Conservation (phyloP, 192 early-diverging fungal species). For the Coemansia sp. region DNA sequence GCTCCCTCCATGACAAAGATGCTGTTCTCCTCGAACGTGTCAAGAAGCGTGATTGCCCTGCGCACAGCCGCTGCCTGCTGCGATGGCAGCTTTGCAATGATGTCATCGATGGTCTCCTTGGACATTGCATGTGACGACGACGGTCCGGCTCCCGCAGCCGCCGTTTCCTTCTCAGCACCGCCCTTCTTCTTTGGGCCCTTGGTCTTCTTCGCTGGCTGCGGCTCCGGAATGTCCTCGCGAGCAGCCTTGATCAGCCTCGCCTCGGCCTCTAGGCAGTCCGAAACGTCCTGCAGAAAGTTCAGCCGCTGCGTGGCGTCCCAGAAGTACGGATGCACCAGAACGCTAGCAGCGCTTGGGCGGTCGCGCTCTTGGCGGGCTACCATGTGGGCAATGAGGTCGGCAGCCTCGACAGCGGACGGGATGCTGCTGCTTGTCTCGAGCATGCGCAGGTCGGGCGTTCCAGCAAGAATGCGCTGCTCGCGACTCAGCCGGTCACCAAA, state of each 20-base stretch:
- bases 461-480: slow-evolving; percentile 87
- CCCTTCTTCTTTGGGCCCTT: slow-evolving; percentile 41
- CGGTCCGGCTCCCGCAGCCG: not conserved
- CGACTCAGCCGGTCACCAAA: slow-evolving; percentile 91
- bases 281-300: slow-evolving; percentile 91
- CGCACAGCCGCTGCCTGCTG: slow-evolving; percentile 49
- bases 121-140: slow-evolving; percentile 36
- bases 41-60: slow-evolving; percentile 44
- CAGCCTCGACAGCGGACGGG: slow-evolving; percentile 79
- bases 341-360: slow-evolving; percentile 75
- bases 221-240: slow-evolving; percentile 35
- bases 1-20: slow-evolving; percentile 48
- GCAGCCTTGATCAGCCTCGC: slow-evolving; percentile 57
- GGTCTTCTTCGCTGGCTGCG: slow-evolving; percentile 28
- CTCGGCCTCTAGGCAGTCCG: slow-evolving; percentile 93
- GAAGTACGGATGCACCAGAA: slow-evolving; percentile 94
- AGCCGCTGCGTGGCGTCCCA: slow-evolving; percentile 87
- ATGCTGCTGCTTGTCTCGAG: slow-evolving; percentile 64
- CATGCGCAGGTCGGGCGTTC: slow-evolving; percentile 69
- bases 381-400: slow-evolving; percentile 91
- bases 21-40: slow-evolving; percentile 48
- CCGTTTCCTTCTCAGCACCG: not conserved
- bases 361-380: slow-evolving; percentile 74
- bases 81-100: slow-evolving; percentile 41
- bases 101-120: slow-evolving; percentile 43